Evolutionary conservation across 352 stramenopile species (phyloP).

Genomic region (Phytopythium cucurbitacearum): DNA sequence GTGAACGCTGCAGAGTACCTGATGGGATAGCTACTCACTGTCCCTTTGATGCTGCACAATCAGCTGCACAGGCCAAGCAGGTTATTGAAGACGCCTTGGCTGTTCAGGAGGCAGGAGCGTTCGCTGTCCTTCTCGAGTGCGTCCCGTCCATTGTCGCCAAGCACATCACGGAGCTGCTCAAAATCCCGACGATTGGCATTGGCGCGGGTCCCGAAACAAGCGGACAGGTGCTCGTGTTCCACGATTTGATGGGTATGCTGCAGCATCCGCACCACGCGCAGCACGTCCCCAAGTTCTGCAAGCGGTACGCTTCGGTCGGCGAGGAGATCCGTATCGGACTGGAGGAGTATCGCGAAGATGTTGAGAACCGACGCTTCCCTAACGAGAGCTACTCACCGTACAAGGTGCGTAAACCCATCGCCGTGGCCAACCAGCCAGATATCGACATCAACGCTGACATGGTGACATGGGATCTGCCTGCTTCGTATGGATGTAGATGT

Average conservation of each 20-base stretch:
- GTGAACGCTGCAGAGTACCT: neutral
- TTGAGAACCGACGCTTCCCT: conserved; percentile 94
- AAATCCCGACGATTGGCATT: conserved; percentile 99
- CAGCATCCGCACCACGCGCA: conserved; percentile 97
- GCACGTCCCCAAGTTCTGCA: conserved; percentile 97
- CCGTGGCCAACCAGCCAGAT: too few relatives aligned
- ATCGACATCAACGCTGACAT: neutral
- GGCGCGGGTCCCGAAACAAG: conserved; percentile 92
- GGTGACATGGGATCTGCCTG: conserved; percentile 2
- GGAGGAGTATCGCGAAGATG: conserved; percentile 94
- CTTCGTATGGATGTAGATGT: conserved; percentile 47
- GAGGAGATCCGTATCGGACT: conserved; percentile 92
- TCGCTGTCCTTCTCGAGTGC: conserved; percentile 90
- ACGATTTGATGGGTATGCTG: conserved; percentile 98
- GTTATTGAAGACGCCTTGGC: conserved; percentile 97
- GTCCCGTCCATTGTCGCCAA: conserved; percentile 87
- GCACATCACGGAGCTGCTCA: conserved; percentile 92
- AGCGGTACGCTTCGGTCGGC: conserved; percentile 95
- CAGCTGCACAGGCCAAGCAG: conserved; percentile 75
- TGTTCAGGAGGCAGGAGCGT: conserved; percentile 94
- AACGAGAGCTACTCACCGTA: conserved; percentile 94
- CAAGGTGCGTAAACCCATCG: conserved; percentile 41
- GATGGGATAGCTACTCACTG: too few relatives aligned
- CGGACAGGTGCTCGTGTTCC: conserved; percentile 97
- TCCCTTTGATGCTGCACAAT: neutral